Base-by-base conservation (phyloP, 306 rosid genomes). In the Cucurbita maxima region DNA sequence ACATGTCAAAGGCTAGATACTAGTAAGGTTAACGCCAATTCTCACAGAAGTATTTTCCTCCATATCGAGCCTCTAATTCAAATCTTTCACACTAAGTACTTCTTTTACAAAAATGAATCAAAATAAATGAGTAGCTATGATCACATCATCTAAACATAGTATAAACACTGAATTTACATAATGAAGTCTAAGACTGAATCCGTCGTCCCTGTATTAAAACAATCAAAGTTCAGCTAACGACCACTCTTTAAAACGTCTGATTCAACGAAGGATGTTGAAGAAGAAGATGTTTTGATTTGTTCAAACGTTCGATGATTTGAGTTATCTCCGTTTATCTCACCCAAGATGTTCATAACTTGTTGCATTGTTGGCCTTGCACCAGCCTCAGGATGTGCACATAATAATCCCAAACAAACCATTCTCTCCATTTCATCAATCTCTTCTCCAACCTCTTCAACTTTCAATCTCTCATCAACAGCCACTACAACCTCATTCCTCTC, bases 371-470 rank as follows among this genome's bases (percentile, higher is more conserved):
- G 92, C 66, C 96, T 84, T 16, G 69, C 19, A 38, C 53, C 41
- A 51, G 89, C 82, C 57, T 88, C 89, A 40, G 80, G 80, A 71
- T 81, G 60, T 44, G 88, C 84, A 80, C 95, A 87, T 43, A 81
- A 18, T 59, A 86, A 79, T 48, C 90, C 92, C 82, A 88, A 79
- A 66, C 71, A 81, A 67, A 90, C 81, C 79, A 88, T 70, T 34
- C 50, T 88, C 76, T 85, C 88, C 54, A 76, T 84, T 78, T 88
- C 90, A 62, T 82, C 82, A 41, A 30, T 10, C 69, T 54, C 16
- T 37, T 79, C 78, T 76, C 77, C 85, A 1, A 67, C 67, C 5
- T 10, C 44, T 68, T 78, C 77, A 9, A 36, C 53, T 77, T 80
- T 87, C 77, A 88, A 66, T 76, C 86, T 41, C 82, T 77, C 82